A percentile compares a stretch with the other conserved stretches of the same genome.
Evolutionary conservation across 202 grass and related monocot genomes (phyloP).

Genomic region (Saccharum hybrid): DNA sequence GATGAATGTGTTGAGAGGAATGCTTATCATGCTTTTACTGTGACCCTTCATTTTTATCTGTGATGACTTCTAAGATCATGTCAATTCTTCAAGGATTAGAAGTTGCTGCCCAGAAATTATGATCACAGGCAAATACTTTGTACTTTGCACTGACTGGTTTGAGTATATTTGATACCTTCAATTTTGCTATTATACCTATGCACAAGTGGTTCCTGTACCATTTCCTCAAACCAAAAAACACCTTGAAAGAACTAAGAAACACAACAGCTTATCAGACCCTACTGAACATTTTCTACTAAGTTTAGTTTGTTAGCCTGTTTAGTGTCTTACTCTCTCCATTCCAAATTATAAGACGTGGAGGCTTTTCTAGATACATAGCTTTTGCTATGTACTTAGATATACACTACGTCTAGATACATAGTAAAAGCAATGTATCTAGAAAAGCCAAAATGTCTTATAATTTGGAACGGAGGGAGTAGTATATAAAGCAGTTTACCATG

Average conservation of each 20-base stretch:
- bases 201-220: not conserved
- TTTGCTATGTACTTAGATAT: no score
- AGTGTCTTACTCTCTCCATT: not conserved
- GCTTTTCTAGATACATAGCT: no score
- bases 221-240: not conserved
- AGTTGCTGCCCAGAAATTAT: conserved; percentile 24
- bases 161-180: not conserved
- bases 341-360: no score
- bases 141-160: not conserved
- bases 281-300: not conserved
- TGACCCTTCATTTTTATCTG: conserved; percentile 24
- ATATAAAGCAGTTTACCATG: not conserved
- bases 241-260: conserved; percentile 13
- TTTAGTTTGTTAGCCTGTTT: conserved; percentile 5
- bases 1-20: conserved; percentile 15
- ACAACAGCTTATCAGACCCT: not conserved
- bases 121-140: conserved; percentile 10
- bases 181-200: not conserved
- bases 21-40: conserved; percentile 27
- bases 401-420: no score
- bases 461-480: not conserved
- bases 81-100: not conserved
- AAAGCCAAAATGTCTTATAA: no score
- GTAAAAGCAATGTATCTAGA: no score
- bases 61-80: conserved; percentile 2